phyloP scores from a whole-genome alignment of 225 moss, liverwort and hornwort genomes.

The Marchantia paleacea region DNA sequence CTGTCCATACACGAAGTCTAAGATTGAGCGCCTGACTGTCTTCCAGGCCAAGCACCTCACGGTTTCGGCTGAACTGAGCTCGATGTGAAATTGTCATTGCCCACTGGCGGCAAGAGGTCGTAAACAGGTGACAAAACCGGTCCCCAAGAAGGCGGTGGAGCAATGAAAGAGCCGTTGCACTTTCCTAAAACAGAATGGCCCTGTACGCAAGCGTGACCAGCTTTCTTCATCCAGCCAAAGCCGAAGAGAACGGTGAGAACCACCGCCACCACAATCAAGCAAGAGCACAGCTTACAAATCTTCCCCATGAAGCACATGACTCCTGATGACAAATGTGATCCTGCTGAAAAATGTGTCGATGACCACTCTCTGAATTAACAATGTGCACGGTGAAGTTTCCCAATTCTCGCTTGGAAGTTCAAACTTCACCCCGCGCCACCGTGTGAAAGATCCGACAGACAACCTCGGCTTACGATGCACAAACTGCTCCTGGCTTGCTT shows the following conservation, averaged over 20 bases:
- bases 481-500: not conserved
- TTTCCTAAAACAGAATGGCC: constrained; percentile 38
- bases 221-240: constrained; percentile 44
- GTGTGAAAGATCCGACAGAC: too few relatives aligned
- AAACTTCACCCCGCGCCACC: not conserved
- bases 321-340: not conserved
- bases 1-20: not conserved
- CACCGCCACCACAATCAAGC: constrained; percentile 31
- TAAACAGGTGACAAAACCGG: constrained; percentile 13
- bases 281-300: constrained; percentile 40
- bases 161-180: constrained; percentile 40
- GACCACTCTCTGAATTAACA: not conserved
- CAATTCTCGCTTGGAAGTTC: not conserved
- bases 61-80: constrained; percentile 13
- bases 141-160: constrained; percentile 32
- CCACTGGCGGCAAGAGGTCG: constrained; percentile 18
- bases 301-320: constrained; percentile 46
- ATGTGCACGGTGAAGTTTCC: not conserved
- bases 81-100: constrained; percentile 17
- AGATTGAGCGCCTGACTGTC: not conserved
- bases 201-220: constrained; percentile 38
- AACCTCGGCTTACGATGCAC: not conserved
- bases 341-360: not conserved
- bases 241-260: constrained; percentile 39
- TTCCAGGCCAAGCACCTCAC: not conserved